phyloP scores from a whole-genome alignment of 345 rosid species.

The Aquilaria malaccensis region DNA sequence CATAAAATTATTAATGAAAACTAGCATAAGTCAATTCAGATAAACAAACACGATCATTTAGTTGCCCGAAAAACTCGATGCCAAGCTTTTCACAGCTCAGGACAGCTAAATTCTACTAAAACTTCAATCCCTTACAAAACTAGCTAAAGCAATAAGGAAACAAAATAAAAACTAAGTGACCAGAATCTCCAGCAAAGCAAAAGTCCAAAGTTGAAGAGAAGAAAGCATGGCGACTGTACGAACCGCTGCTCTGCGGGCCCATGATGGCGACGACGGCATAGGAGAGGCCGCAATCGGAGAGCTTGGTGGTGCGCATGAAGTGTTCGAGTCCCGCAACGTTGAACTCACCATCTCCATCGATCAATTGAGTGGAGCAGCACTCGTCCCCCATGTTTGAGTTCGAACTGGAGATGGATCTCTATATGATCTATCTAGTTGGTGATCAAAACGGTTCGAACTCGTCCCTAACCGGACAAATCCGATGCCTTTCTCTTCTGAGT shows the following conservation, averaged over 20 bases:
- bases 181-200: neutral
- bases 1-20: neutral
- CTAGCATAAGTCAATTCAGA: neutral
- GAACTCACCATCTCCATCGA: conserved; percentile 53
- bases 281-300: conserved; percentile 60
- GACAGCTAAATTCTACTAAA: neutral
- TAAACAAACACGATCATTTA: too few species aligned
- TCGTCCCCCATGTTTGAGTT: conserved; percentile 12
- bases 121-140: neutral
- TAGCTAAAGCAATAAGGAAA: too few species aligned
- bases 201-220: neutral
- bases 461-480: neutral
- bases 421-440: neutral
- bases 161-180: neutral
- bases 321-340: conserved; percentile 51
- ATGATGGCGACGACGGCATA: conserved; percentile 80
- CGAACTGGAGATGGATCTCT: neutral
- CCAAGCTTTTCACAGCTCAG: neutral
- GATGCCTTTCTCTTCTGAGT: neutral
- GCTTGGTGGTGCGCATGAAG: conserved; percentile 41
- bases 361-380: conserved; percentile 50
- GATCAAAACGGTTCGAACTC: neutral
- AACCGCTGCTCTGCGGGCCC: conserved; percentile 92
- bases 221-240: neutral
- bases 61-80: neutral